Evolutionary conservation across 2,329 filamentous ascomycete genomes (phyloP).

Genomic region (Didymosphaeria variabile): DNA sequence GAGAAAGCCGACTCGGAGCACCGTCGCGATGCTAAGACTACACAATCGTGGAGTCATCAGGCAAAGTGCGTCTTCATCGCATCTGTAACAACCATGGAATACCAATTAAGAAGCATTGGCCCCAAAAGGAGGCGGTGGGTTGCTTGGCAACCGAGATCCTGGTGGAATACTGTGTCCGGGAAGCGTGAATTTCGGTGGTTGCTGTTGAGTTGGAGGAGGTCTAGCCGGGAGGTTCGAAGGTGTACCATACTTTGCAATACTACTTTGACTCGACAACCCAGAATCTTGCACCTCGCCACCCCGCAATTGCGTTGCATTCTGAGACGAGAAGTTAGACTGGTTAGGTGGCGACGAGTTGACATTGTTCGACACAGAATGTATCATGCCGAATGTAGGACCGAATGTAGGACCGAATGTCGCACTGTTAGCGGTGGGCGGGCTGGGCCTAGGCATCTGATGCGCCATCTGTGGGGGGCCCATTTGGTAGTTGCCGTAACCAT

Average conservation of each 20-base stretch:
- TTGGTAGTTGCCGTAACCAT: conserved; percentile 38
- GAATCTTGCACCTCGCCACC: conserved; percentile 21
- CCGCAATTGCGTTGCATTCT: conserved; percentile 19
- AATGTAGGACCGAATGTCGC: conserved; percentile 43
- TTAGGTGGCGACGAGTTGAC: conserved; percentile 23
- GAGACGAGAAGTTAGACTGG: conserved; percentile 30
- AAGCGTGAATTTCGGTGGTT: conserved; percentile 39
- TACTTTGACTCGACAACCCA: conserved; percentile 52
- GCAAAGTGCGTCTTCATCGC: conserved; percentile 20
- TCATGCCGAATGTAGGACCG: conserved; percentile 39
- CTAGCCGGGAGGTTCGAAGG: conserved; percentile 64
- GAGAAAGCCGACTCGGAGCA: conserved; percentile 27
- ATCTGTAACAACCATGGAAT: conserved; percentile 14
- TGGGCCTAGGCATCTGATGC: conserved; percentile 40
- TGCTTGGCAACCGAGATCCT: conserved; percentile 29
- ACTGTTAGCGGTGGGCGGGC: conserved; percentile 36
- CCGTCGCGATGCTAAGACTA: conserved; percentile 40
- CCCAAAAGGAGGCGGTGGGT: conserved; percentile 25
- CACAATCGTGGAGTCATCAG: conserved; percentile 28
- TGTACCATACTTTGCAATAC: conserved; percentile 66
- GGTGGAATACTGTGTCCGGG: conserved; percentile 28
- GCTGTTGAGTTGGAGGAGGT: conserved; percentile 56
- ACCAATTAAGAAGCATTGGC: conserved; percentile 22
- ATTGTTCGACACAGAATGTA: conserved; percentile 25
- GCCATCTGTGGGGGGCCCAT: conserved; percentile 34